Base-by-base conservation (phyloP, 1,284 basidiomycete species). In the Leccinum huronense region DNA sequence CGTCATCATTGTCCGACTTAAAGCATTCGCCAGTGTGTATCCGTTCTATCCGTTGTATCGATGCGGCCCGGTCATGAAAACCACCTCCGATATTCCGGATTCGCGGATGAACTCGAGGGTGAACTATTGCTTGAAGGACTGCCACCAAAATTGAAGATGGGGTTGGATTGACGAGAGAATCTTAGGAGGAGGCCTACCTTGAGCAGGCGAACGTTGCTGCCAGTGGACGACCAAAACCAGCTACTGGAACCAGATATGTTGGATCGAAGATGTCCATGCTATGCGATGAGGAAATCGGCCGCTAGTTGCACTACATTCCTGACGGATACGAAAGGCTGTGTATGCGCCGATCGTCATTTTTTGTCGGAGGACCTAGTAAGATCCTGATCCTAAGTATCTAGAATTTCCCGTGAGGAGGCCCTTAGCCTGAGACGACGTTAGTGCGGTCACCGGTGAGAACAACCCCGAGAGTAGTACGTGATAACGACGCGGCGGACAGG, bases 241-340 rank as follows among this genome's bases (percentile, higher is more conserved):
- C 83, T 23, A 90, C 84, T 5, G 91, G 90, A 2, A 90, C 82
- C 38, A 90, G 81, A 64, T 84, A 85, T 42, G 78, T 79, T n/a
- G 89, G 80, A 66, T 86, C 82, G 27, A 91, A 83, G 23, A 87
- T 74, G 34, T 86, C 91, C 10, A 91, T 76, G 51, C 83, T 80
- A 60, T 76, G 86, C 74, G 63, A 93, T 87, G 63, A 94, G 77
- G 13, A 94, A 77, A 76, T 94, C 92, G 16, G 79, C 86, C 0
- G 90, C 85, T 16, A 94, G 82, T 71, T 94, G 92, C 6, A 86
- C 81, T 45, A 94, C 83, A 77, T 93, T 93, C 56, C 88, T 91
- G 33, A 87, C 84, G 1, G 91, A 93, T 5, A 94, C 90, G 55
- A 93, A 75, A 30, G 92, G 91, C 91, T 94, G 71, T 60, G 65